Evolutionary conservation across 2,329 filamentous ascomycete species (phyloP).

Genomic region (Fusarium piperis): DNA sequence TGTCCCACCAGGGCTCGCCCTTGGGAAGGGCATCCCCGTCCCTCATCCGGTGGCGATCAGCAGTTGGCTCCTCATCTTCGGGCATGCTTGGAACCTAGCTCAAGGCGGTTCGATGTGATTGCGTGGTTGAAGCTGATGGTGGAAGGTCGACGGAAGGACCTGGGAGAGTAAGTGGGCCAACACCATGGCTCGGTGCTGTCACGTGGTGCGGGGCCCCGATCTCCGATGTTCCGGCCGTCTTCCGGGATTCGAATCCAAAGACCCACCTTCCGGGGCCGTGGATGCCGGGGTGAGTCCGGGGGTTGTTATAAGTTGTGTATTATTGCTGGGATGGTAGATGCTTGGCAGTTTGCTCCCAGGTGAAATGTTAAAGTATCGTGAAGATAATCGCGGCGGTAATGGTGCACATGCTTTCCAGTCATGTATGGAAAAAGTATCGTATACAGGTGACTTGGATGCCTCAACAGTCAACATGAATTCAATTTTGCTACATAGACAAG

Average conservation of each 20-base stretch:
- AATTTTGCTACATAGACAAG: neutral
- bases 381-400: neutral
- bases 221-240: conserved; percentile 5
- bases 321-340: neutral
- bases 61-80: conserved; percentile 7
- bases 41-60: neutral
- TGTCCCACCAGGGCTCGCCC: conserved; percentile 17
- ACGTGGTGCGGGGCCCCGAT: conserved; percentile 22
- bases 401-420: neutral
- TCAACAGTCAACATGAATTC: neutral
- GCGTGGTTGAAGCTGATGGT: neutral
- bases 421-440: neutral
- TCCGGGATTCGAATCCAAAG: neutral
- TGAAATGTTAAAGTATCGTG: neutral
- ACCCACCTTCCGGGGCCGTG: conserved; percentile 13
- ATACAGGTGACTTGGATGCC: neutral
- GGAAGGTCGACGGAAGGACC: neutral
- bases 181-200: conserved; percentile 19
- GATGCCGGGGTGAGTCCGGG: neutral
- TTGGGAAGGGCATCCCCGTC: neutral
- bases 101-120: neutral
- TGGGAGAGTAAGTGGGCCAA: neutral
- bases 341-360: too few relatives aligned
- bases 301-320: neutral
- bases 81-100: conserved; percentile 7